Percentiles rank a stretch among this genome's conserved stretches.
Conservation (phyloP, 371 early-diverging fungal species). For the Mortierella sp. region DNA sequence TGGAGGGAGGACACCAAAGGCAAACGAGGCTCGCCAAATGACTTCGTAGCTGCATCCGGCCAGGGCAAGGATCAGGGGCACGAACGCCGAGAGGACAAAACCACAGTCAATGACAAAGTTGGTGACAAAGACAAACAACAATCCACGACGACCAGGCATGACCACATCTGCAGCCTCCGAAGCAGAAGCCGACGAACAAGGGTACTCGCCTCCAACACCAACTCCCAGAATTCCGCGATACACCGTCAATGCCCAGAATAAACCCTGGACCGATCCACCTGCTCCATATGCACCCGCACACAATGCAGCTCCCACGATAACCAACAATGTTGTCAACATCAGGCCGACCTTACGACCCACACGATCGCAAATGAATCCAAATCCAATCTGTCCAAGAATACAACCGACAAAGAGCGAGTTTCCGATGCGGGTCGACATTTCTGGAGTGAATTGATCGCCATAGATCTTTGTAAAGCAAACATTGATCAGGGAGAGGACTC, state of each 20-base stretch:
- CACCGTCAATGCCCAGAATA: constrained; percentile 71
- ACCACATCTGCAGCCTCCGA: constrained; percentile 71
- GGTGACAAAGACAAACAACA: constrained; percentile 63
- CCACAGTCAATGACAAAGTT: constrained; percentile 69
- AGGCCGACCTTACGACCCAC: constrained; percentile 65
- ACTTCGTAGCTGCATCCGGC: constrained; percentile 54
- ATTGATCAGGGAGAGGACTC: constrained; percentile 44
- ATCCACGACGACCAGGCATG: constrained; percentile 62
- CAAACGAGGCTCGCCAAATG: constrained; percentile 66
- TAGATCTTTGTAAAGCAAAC: constrained; percentile 31
- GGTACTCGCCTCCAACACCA: constrained; percentile 68
- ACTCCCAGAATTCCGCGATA: constrained; percentile 66
- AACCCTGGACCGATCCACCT: constrained; percentile 43
- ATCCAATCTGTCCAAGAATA: constrained; percentile 56
- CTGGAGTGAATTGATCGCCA: constrained; percentile 25
- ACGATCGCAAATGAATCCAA: constrained; percentile 63
- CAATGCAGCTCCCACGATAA: constrained; percentile 64
- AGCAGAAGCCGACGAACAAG: constrained; percentile 68
- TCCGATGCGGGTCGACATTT: constrained; percentile 39
- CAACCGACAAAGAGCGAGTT: constrained; percentile 53
- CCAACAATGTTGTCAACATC: constrained; percentile 60
- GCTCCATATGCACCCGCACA: constrained; percentile 53
- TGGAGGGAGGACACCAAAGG: constrained; percentile 66
- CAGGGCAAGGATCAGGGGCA: constrained; percentile 64
- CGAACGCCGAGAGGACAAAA: constrained; percentile 68